Evolutionary conservation across 345 rosid genomes (phyloP).

Genomic region (Mangifera indica): DNA sequence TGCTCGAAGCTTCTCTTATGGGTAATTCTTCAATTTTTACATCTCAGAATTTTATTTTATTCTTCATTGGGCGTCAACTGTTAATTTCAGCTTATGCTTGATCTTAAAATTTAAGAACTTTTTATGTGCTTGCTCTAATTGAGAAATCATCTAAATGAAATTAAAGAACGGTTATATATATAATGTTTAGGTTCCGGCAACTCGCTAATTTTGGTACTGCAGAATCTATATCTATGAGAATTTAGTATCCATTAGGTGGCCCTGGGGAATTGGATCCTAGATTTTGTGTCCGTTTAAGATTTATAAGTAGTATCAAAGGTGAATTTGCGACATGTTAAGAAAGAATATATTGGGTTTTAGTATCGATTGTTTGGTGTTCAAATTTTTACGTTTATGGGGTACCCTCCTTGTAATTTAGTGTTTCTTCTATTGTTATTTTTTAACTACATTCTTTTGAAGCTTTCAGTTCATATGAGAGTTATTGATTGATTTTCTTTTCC

Average conservation of each 20-base stretch:
- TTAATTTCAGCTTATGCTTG: neutral
- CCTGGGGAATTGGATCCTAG: no score
- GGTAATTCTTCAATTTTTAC: conserved; percentile 36
- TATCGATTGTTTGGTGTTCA: neutral
- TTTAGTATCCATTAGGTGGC: no score
- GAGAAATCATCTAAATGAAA: no score
- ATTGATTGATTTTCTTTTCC: neutral
- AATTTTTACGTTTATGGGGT: neutral
- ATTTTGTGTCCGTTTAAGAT: no score
- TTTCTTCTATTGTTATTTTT: neutral
- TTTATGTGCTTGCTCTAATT: no score
- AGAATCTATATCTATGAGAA: no score
- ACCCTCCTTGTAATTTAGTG: neutral
- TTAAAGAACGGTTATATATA: no score
- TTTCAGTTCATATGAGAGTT: neutral
- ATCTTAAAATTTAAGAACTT: neutral
- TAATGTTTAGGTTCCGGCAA: no score
- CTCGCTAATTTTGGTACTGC: no score
- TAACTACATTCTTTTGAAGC: neutral
- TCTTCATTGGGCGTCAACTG: neutral
- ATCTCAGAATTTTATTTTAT: neutral
- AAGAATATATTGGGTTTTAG: no score
- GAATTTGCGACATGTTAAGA: no score
- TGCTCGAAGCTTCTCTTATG: conserved; percentile 89
- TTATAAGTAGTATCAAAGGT: no score